Percentiles rank a stretch among this genome's conserved stretches.
phyloP scores from a whole-genome alignment of 108 stramenopile species.

The Fistulifera pelliculosa region DNA sequence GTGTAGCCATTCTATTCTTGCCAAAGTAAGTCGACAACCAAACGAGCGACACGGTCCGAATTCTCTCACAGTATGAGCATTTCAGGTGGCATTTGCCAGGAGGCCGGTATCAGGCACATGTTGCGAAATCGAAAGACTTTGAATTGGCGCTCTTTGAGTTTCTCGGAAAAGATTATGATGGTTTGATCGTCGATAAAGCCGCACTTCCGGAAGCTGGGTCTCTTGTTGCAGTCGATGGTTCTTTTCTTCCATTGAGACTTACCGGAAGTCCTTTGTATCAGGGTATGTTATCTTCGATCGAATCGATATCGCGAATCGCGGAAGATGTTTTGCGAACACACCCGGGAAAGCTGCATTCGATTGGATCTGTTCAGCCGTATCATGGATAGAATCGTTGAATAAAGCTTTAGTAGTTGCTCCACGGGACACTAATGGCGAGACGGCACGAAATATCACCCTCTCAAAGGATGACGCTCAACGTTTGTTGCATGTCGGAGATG shows the following conservation, averaged over 20 bases:
- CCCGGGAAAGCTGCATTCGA: slow-evolving; percentile 56
- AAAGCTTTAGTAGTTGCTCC: slow-evolving; percentile 15
- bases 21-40: not conserved
- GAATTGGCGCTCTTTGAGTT: slow-evolving; percentile 38
- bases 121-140: slow-evolving; percentile 32
- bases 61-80: not conserved
- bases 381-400: slow-evolving; percentile 51
- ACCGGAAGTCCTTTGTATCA: slow-evolving; percentile 54
- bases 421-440: slow-evolving; percentile 15
- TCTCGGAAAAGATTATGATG: slow-evolving; percentile 38
- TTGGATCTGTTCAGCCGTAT: slow-evolving; percentile 56
- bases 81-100: slow-evolving; percentile 47
- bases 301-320: slow-evolving; percentile 27
- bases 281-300: slow-evolving; percentile 25
- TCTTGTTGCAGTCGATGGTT: slow-evolving; percentile 43
- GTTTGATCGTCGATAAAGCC: slow-evolving; percentile 37
- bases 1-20: slow-evolving; percentile 11
- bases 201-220: slow-evolving; percentile 47
- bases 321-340: slow-evolving; percentile 45
- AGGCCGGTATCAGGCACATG: slow-evolving; percentile 31
- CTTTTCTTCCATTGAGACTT: slow-evolving; percentile 50
- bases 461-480: slow-evolving; percentile 9
- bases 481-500: slow-evolving; percentile 34
- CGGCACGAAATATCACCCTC: slow-evolving; percentile 10
- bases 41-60: not conserved